Percentiles rank a stretch among this genome's conserved stretches.
Evolutionary conservation across 2,329 filamentous ascomycete species (phyloP).

Genomic region (Pseudocercospora fuligena): DNA sequence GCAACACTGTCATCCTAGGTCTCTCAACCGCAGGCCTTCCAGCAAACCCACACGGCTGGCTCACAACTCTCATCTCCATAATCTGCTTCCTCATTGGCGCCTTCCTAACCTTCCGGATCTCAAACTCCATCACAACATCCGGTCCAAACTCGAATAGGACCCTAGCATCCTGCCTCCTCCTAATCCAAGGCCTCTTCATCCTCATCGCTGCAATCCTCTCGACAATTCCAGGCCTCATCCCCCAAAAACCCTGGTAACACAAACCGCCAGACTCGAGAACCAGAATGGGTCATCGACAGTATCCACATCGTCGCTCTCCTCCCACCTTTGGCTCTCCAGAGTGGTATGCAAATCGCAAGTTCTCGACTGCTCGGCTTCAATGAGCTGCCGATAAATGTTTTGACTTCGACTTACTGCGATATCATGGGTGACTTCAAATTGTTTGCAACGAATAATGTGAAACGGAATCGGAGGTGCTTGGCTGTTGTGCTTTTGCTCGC

Average conservation of each 20-base stretch:
- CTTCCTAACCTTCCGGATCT: slow-evolving; percentile 50
- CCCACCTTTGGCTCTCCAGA: slow-evolving; percentile 57
- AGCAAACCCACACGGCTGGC: slow-evolving; percentile 58
- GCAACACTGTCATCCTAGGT: slow-evolving; percentile 68
- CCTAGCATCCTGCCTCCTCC: slow-evolving; percentile 55
- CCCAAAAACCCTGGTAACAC: slow-evolving; percentile 48
- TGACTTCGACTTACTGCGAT: slow-evolving; percentile 62
- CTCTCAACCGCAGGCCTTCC: slow-evolving; percentile 61
- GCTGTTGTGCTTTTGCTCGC: slow-evolving; percentile 54
- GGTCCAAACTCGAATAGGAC: slow-evolving; percentile 39
- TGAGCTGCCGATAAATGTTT: slow-evolving; percentile 60
- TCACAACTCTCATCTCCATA: slow-evolving; percentile 60
- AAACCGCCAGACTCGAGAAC: slow-evolving; percentile 25
- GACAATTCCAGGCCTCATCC: slow-evolving; percentile 51
- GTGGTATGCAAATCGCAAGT: slow-evolving; percentile 59
- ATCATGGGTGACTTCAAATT: slow-evolving; percentile 57
- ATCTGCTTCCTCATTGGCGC: slow-evolving; percentile 60
- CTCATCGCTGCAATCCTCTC: slow-evolving; percentile 59
- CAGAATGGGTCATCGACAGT: slow-evolving; percentile 41
- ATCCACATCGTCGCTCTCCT: slow-evolving; percentile 53
- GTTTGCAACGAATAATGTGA: slow-evolving; percentile 54
- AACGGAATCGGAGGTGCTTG: slow-evolving; percentile 55
- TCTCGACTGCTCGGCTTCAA: slow-evolving; percentile 57
- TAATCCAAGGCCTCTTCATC: slow-evolving; percentile 58
- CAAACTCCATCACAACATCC: slow-evolving; percentile 43